These are phyloP conservation scores for Populus trichocarpa DNA, from an alignment of 441 rosid genomes.

Conservation along the genomic window DNA sequence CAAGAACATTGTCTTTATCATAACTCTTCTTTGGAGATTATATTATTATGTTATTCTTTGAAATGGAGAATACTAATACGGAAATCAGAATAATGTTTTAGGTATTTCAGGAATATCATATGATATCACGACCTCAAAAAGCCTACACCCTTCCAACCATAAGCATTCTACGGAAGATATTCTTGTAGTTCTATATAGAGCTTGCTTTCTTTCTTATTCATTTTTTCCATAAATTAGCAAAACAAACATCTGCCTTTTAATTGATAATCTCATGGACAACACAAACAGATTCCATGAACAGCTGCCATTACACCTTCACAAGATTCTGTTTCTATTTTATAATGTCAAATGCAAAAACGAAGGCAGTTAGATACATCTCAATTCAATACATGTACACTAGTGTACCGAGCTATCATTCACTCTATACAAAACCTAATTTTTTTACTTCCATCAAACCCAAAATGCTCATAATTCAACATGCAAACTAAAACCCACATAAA, in stretches of 20 bases:
- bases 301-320: background rate
- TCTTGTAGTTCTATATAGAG: background rate
- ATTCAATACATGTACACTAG: background rate
- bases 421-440: slow-evolving; percentile 9
- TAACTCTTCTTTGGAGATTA: background rate
- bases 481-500: slow-evolving; percentile 13
- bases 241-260: background rate
- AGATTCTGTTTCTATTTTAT: no score
- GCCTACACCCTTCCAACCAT: background rate
- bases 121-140: background rate
- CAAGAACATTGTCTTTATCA: background rate
- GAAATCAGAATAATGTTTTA: background rate
- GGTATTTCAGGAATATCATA: background rate
- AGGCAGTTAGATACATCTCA: background rate
- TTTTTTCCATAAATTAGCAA: background rate
- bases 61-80: background rate
- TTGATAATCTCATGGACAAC: background rate
- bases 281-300: background rate
- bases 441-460: background rate
- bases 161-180: background rate
- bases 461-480: slow-evolving; percentile 11
- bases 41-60: background rate
- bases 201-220: background rate
- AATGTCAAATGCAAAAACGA: background rate
- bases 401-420: slow-evolving; percentile 8